phyloP scores from a whole-genome alignment of 2,329 filamentous ascomycete genomes.

The Aureobasidium sp. region DNA sequence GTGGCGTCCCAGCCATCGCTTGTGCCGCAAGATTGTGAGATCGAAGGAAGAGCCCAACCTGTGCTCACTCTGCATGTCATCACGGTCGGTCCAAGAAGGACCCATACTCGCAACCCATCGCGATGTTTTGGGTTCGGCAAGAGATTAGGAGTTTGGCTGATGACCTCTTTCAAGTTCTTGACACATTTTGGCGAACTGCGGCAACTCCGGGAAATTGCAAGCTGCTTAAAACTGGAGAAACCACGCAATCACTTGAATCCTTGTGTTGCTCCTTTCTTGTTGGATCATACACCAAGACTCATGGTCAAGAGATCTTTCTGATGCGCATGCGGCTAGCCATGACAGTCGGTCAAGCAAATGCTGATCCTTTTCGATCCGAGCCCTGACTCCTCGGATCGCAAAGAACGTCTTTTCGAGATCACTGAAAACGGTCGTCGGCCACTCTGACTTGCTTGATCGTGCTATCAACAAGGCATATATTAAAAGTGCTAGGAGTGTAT shows the following conservation, averaged over 20 bases:
- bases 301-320: neutral
- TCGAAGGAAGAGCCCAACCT: neutral
- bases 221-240: slow-evolving; percentile 10
- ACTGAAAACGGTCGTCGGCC: slow-evolving; percentile 4
- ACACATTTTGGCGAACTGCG: neutral
- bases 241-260: slow-evolving; percentile 6
- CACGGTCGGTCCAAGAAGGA: neutral
- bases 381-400: slow-evolving; percentile 8
- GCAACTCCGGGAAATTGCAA: slow-evolving; percentile 6
- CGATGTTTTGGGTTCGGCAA: neutral
- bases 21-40: slow-evolving; percentile 5
- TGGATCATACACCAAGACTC: neutral
- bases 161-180: neutral
- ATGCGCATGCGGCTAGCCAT: slow-evolving; percentile 6
- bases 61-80: slow-evolving; percentile 10
- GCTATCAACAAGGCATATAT: slow-evolving; percentile 3
- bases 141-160: neutral
- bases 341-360: neutral
- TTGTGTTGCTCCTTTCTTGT: neutral
- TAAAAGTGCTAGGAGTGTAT: slow-evolving; percentile 5
- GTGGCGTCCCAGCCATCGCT: slow-evolving; percentile 13
- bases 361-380: slow-evolving; percentile 9
- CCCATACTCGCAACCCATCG: neutral
- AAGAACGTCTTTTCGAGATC: neutral
- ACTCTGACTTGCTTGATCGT: neutral